phyloP scores from a whole-genome alignment of 495 filamentous ascomycete genomes.

The Glutinoglossum americanum region DNA sequence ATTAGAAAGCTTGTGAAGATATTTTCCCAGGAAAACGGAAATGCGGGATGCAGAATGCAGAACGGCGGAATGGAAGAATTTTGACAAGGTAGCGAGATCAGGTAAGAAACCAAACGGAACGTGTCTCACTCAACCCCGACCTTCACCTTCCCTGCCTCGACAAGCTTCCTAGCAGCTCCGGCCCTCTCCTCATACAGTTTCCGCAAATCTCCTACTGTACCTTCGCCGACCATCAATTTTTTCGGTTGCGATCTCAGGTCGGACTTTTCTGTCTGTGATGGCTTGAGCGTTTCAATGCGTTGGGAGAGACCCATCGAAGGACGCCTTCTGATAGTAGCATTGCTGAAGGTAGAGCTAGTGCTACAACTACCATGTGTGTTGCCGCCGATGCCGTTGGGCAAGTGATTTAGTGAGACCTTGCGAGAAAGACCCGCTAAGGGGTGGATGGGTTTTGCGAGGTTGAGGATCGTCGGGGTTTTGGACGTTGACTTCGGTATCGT shows the following conservation, averaged over 20 bases:
- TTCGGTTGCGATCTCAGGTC: slow-evolving; percentile 3
- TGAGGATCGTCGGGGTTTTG: background rate
- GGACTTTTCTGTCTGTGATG: background rate
- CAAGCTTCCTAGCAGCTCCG: slow-evolving; percentile 13
- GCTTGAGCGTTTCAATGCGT: background rate
- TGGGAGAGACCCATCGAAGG: background rate
- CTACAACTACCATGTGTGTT: background rate
- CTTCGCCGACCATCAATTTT: slow-evolving; percentile 15
- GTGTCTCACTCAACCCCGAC: background rate
- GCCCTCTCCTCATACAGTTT: slow-evolving; percentile 21
- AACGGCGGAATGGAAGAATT: too few relatives aligned
- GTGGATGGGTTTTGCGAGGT: background rate
- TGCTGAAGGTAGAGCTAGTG: background rate
- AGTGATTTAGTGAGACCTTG: background rate
- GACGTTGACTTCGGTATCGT: background rate
- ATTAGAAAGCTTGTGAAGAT: too few relatives aligned
- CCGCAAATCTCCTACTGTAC: slow-evolving; percentile 18
- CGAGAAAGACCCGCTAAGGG: background rate
- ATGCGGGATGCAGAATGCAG: too few relatives aligned
- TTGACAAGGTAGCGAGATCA: too few relatives aligned
- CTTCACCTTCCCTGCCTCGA: background rate
- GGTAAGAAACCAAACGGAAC: background rate
- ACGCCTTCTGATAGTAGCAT: background rate
- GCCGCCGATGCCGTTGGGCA: background rate
- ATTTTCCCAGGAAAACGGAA: too few relatives aligned